These are phyloP conservation scores for Neurospora sp. DNA, from an alignment of 495 filamentous ascomycete species.

Conservation along the genomic window DNA sequence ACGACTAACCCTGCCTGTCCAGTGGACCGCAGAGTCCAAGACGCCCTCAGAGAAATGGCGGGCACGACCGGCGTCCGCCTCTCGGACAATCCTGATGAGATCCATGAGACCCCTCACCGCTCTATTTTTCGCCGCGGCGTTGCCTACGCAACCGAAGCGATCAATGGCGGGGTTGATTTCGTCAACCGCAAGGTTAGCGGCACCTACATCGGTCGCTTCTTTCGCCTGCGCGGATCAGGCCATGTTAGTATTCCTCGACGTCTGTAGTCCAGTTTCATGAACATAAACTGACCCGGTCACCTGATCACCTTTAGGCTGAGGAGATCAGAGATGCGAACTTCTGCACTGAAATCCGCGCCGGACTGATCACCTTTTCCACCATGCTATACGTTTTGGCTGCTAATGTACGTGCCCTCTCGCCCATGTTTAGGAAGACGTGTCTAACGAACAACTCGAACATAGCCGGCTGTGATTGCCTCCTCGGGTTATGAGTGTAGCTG, in stretches of 20 bases:
- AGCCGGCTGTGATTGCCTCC: conserved; percentile 61
- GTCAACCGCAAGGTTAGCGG: conserved; percentile 18
- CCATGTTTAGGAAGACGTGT: conserved; percentile 9
- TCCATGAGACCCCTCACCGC: not conserved
- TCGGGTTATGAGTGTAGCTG: conserved; percentile 28
- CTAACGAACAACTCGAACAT: not conserved
- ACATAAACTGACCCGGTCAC: not conserved
- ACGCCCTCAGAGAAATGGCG: not conserved
- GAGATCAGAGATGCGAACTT: conserved; percentile 49
- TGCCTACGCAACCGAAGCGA: not conserved
- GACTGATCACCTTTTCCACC: conserved; percentile 72
- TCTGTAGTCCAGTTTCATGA: not conserved
- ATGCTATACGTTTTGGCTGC: conserved; percentile 73
- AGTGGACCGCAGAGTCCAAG: not conserved
- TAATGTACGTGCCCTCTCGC: conserved; percentile 38
- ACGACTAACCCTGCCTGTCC: not conserved
- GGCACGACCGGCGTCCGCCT: not conserved
- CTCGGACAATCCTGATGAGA: not conserved
- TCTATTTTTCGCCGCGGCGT: not conserved
- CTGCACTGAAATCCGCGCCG: conserved; percentile 69
- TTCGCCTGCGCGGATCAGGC: conserved; percentile 59
- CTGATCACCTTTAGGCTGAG: conserved; percentile 40
- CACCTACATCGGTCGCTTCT: conserved; percentile 54
- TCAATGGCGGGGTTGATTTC: not conserved
- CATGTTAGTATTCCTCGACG: conserved; percentile 39